Evolutionary conservation across 192 early-diverging fungal genomes (phyloP).

Genomic region (Hyaloraphidium curvatum): DNA sequence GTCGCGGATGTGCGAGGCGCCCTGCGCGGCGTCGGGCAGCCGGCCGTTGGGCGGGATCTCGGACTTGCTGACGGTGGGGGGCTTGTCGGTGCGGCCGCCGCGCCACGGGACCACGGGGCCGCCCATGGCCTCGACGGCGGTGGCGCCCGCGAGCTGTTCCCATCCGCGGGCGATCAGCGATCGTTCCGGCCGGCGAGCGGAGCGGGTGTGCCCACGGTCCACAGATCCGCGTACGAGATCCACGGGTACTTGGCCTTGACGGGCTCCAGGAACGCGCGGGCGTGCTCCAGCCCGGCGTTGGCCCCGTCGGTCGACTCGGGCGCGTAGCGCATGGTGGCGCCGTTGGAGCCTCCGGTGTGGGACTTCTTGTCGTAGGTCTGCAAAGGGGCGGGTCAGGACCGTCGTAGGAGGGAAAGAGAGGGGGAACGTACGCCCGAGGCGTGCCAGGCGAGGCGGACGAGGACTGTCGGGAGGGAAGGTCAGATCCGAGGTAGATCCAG

Average conservation of each 20-base stretch:
- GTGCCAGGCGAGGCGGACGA: conserved; percentile 75
- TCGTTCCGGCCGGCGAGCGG: too few species aligned
- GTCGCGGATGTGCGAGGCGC: conserved; percentile 44
- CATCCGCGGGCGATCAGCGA: too few species aligned
- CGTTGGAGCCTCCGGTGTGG: conserved; percentile 52
- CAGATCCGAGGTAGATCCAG: too few species aligned
- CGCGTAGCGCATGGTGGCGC: conserved; percentile 44
- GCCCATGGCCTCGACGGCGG: conserved; percentile 53
- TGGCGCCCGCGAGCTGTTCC: conserved; percentile 63
- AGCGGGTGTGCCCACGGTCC: too few species aligned
- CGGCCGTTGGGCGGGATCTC: conserved; percentile 41
- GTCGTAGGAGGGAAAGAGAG: too few species aligned
- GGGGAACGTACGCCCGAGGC: too few species aligned
- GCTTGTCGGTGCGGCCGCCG: conserved; percentile 36
- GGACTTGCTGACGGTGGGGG: conserved; percentile 18
- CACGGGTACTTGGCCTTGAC: conserved; percentile 65
- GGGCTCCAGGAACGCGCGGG: conserved; percentile 37
- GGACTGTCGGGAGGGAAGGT: too few species aligned
- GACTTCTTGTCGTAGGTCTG: conserved; percentile 46
- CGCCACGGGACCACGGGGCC: conserved; percentile 59
- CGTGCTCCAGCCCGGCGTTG: background rate
- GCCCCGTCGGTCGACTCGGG: background rate
- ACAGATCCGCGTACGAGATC: conserved; percentile 70
- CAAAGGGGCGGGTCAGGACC: too few species aligned
- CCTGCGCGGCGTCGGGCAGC: conserved; percentile 51